These are phyloP conservation scores for Paecilomyces sp. DNA, from an alignment of 2,329 filamentous ascomycete genomes.

Conservation along the genomic window DNA sequence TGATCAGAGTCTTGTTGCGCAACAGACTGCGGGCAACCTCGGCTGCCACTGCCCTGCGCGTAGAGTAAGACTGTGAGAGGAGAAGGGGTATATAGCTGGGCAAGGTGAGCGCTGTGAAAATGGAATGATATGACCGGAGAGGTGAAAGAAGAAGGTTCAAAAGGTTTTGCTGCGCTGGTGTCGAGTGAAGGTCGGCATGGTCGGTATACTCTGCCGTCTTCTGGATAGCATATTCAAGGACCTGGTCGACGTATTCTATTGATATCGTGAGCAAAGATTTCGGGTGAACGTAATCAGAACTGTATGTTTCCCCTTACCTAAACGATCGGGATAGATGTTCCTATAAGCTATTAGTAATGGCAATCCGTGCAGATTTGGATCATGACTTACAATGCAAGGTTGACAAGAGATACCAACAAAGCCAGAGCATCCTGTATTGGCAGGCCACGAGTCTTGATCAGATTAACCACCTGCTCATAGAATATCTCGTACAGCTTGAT, in stretches of 20 bases:
- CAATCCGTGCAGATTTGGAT: neutral
- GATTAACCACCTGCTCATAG: slow-evolving; percentile 83
- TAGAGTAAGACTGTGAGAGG: slow-evolving; percentile 87
- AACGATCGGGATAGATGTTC: slow-evolving; percentile 85
- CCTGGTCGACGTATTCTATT: slow-evolving; percentile 84
- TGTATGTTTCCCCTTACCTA: slow-evolving; percentile 33
- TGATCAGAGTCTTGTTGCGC: slow-evolving; percentile 71
- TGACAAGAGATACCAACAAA: slow-evolving; percentile 84
- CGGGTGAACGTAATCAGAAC: neutral
- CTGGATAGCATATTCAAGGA: slow-evolving; percentile 76
- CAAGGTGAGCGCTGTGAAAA: slow-evolving; percentile 92
- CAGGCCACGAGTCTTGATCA: slow-evolving; percentile 83
- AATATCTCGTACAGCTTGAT: slow-evolving; percentile 92
- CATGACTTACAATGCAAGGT: slow-evolving; percentile 63
- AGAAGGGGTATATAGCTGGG: slow-evolving; percentile 87
- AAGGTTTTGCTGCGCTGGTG: slow-evolving; percentile 78
- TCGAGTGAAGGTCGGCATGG: slow-evolving; percentile 89
- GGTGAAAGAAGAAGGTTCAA: slow-evolving; percentile 86
- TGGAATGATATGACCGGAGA: slow-evolving; percentile 79
- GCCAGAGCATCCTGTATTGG: slow-evolving; percentile 94
- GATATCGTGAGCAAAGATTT: neutral
- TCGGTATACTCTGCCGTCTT: slow-evolving; percentile 87
- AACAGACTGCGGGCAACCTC: slow-evolving; percentile 80
- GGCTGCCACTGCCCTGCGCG: slow-evolving; percentile 80
- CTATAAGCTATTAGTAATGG: slow-evolving; percentile 16